Base-by-base conservation (phyloP, 2,329 filamentous ascomycete genomes). In the Arthroderma sp. region DNA sequence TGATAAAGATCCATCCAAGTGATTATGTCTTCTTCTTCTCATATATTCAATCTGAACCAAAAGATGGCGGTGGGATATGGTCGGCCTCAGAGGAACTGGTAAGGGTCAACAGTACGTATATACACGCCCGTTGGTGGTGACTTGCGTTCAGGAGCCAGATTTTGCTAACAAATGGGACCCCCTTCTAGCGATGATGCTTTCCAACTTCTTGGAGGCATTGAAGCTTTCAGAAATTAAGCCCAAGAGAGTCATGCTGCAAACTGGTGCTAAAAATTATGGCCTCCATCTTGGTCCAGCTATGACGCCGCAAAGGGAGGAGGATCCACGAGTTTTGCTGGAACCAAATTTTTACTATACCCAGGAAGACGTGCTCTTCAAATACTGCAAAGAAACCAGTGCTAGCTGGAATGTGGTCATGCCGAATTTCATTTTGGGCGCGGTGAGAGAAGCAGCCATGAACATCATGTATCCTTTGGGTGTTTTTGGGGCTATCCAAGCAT, bases 11-110 rank as follows among this genome's bases (percentile, higher is more conserved):
- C 4, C 41, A 13, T 33, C 15, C 5, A 33, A 68, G 63, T 2
- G 74, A 75, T 59, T 73, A 80, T 61, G 68, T 79, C 19, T 80
- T 80, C 66, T 81, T 79, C 68, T 80, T 76, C 59, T 76, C 76
- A 1, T 81, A 81, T 67, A 69, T 79, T n/a, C 78, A 81, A 60
- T 73, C 73, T 0, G 66, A 71, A 31, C 77, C 77, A 0, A 76
- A 76, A 57, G 66, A 70, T 15, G 74, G 74, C 1, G 66, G 68
- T 13, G 68, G 70, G 1, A 63, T 77, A 8, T 80, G 77, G 77
- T 74, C 72, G 21, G 73, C 78, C 62, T 75, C 74, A 4, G 74
- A 80, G 17, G 75, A 79, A 61, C 68, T 80, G 64, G 72, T 73
- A 23, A 70, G 70, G 25, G 70, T 79, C 9, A 81, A 81, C 59